A percentile compares a stretch with the other conserved stretches of the same genome.
Conservation (phyloP, 2,329 filamentous ascomycete species). For the Trichoderma harzianum region DNA sequence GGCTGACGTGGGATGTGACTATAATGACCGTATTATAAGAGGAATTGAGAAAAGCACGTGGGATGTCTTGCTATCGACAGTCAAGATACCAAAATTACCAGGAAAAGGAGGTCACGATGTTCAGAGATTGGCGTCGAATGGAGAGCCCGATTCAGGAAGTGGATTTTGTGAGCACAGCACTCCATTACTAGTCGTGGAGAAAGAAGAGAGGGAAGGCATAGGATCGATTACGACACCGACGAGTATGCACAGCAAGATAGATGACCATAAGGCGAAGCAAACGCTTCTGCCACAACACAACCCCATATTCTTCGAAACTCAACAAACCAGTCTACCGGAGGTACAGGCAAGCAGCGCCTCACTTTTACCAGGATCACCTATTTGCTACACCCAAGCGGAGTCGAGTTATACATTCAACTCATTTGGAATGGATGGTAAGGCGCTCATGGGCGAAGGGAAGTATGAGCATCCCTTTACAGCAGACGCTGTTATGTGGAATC, state of each 20-base stretch:
- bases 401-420: background rate
- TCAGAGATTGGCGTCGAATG: background rate
- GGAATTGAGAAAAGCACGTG: constrained; percentile 24
- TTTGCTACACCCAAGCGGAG: background rate
- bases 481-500: background rate
- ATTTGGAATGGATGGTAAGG: background rate
- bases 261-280: background rate
- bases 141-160: background rate
- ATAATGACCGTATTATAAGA: background rate
- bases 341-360: background rate
- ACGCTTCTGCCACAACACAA: background rate
- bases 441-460: background rate
- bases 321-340: background rate
- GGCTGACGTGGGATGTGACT: background rate
- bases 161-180: background rate
- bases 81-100: constrained; percentile 16
- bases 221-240: background rate
- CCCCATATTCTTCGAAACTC: background rate
- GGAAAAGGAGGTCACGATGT: background rate
- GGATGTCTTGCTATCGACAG: constrained; percentile 26
- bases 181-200: background rate
- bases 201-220: background rate
- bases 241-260: too few relatives aligned
- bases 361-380: background rate
- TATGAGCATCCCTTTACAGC: background rate